Percentiles rank a stretch among this genome's conserved stretches.
phyloP scores from a whole-genome alignment of 495 filamentous ascomycete genomes.

The Penicillium robsamsonii region DNA sequence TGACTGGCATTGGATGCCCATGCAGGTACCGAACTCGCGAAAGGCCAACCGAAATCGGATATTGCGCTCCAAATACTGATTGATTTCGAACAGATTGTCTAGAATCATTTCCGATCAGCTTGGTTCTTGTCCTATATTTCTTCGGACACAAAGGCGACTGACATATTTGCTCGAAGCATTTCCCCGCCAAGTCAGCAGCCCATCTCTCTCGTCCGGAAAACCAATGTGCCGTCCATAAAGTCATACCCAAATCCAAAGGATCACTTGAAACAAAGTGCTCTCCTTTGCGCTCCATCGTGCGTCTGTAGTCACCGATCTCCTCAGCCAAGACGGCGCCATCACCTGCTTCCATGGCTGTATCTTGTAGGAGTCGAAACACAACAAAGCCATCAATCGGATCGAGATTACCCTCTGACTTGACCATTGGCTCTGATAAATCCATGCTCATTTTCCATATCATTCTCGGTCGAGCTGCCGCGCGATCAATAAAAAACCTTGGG shows the following conservation, averaged over 20 bases:
- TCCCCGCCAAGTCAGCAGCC: constrained; percentile 44
- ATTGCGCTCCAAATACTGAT: constrained; percentile 40
- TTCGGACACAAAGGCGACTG: constrained; percentile 1
- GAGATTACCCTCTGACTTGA: constrained; percentile 56
- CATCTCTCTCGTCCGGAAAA: constrained; percentile 51
- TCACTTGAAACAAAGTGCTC: constrained; percentile 52
- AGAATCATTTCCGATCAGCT: not conserved
- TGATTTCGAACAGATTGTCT: constrained; percentile 45
- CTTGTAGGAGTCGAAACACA: constrained; percentile 54
- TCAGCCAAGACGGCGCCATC: constrained; percentile 36
- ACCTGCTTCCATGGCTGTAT: constrained; percentile 31
- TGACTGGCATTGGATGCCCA: constrained; percentile 56
- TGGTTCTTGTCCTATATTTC: not conserved
- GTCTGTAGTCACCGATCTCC: constrained; percentile 59
- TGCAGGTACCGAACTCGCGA: constrained; percentile 59
- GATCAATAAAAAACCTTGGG: constrained; percentile 51
- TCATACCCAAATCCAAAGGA: constrained; percentile 63
- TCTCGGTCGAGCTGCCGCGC: constrained; percentile 30
- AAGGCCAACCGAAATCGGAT: constrained; percentile 54
- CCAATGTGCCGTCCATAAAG: constrained; percentile 62
- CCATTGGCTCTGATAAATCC: constrained; percentile 50
- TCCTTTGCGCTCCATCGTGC: constrained; percentile 51
- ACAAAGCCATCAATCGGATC: constrained; percentile 63
- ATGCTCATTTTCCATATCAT: constrained; percentile 66
- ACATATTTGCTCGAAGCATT: constrained; percentile 50